A percentile compares a stretch with the other conserved stretches of the same genome.
phyloP scores from a whole-genome alignment of 2,329 filamentous ascomycete species.

The Fusarium brevicatenulatum region DNA sequence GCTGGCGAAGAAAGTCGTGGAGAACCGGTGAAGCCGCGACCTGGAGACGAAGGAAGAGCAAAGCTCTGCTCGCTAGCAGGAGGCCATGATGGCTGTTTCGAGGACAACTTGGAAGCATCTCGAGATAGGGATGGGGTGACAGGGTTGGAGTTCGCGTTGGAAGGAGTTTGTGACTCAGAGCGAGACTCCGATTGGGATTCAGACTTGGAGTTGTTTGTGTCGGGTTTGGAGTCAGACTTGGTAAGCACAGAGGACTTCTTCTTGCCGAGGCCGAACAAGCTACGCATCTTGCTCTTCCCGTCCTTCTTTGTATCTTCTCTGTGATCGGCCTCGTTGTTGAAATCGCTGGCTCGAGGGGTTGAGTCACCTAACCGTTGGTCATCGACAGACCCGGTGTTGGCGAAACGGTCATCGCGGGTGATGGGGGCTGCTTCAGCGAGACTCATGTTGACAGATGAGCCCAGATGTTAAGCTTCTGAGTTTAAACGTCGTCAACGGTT shows the following conservation, averaged over 20 bases:
- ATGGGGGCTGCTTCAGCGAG: conserved; percentile 44
- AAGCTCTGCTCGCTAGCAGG: conserved; percentile 56
- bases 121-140: conserved; percentile 49
- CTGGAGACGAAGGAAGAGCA: conserved; percentile 70
- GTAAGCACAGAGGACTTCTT: conserved; percentile 57
- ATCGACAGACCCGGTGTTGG: conserved; percentile 35
- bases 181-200: conserved; percentile 28
- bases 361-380: conserved; percentile 46
- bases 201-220: conserved; percentile 22
- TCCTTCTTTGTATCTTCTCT: conserved; percentile 37
- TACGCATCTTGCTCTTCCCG: conserved; percentile 62
- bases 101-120: conserved; percentile 52
- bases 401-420: conserved; percentile 31
- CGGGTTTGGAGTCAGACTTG: conserved; percentile 26
- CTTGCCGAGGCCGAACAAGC: conserved; percentile 69
- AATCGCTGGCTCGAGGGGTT: conserved; percentile 49
- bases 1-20: conserved; percentile 83
- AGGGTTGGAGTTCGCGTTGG: conserved; percentile 49
- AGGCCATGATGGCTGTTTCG: conserved; percentile 55
- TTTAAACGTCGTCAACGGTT: not conserved
- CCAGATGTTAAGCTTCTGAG: not conserved
- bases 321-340: conserved; percentile 55
- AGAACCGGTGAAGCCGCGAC: conserved; percentile 73
- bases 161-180: conserved; percentile 44
- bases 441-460: conserved; percentile 41